A percentile compares a stretch with the other conserved stretches of the same genome.
Evolutionary conservation across 1,284 basidiomycete genomes (phyloP).

Genomic region (Puccinia horiana): DNA sequence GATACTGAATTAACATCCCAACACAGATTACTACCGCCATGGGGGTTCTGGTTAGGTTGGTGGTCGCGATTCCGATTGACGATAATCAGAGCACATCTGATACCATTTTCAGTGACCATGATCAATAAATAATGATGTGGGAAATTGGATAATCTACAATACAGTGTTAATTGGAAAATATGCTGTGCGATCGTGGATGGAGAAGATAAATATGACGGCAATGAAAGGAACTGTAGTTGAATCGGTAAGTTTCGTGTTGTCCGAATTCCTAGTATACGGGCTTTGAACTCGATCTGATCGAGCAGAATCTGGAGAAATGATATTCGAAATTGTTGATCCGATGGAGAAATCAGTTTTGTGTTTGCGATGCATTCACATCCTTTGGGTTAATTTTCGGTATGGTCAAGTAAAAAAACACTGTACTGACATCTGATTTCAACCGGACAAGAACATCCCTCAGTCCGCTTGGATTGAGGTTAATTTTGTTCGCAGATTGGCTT

Average conservation of each 20-base stretch:
- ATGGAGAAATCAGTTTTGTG: neutral
- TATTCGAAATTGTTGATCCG: neutral
- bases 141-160: slow-evolving; percentile 32
- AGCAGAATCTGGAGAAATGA: slow-evolving; percentile 36
- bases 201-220: slow-evolving; percentile 17
- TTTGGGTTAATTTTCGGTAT: neutral
- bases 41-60: neutral
- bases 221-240: neutral
- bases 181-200: slow-evolving; percentile 2
- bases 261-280: slow-evolving; percentile 10
- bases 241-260: slow-evolving; percentile 39
- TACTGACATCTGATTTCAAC: slow-evolving; percentile 42
- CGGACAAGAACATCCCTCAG: slow-evolving; percentile 30
- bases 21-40: neutral
- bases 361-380: neutral
- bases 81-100: slow-evolving; percentile 34
- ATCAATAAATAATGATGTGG: slow-evolving; percentile 36
- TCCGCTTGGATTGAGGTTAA: slow-evolving; percentile 33
- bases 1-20: neutral
- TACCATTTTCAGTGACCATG: slow-evolving; percentile 26
- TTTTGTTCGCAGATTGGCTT: neutral
- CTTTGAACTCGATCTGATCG: slow-evolving; percentile 41
- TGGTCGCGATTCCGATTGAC: slow-evolving; percentile 9
- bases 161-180: slow-evolving; percentile 23
- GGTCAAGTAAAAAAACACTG: neutral